A percentile compares a stretch with the other conserved stretches of the same genome.
These are phyloP conservation scores for Nakaseomyces uthaithaninus DNA, from an alignment of 1,139 yeast species.

Conservation along the genomic window DNA sequence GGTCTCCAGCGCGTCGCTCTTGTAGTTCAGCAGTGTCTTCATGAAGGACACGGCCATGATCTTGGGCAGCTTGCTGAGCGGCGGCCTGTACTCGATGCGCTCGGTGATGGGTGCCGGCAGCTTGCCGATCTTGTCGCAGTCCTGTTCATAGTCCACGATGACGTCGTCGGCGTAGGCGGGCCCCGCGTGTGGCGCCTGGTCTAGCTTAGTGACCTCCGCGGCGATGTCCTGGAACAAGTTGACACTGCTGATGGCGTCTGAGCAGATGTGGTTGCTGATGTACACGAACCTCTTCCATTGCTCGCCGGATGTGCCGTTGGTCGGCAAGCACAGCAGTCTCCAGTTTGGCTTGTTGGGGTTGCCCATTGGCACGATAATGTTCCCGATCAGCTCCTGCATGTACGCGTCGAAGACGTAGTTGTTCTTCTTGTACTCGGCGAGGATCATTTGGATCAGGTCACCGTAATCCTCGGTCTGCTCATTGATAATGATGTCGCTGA, in stretches of 20 bases:
- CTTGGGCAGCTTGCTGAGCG: slow-evolving; percentile 11
- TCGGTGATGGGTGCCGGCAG: slow-evolving; percentile 22
- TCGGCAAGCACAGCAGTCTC: slow-evolving; percentile 20
- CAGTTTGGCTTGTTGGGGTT: slow-evolving; percentile 21
- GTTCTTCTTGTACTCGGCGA: slow-evolving; percentile 14
- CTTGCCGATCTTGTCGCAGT: slow-evolving; percentile 10
- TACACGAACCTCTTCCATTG: slow-evolving; percentile 13
- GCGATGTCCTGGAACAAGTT: slow-evolving; percentile 22
- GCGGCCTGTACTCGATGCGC: slow-evolving; percentile 18
- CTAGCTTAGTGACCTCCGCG: slow-evolving; percentile 8
- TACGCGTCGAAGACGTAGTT: slow-evolving; percentile 13
- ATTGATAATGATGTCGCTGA: slow-evolving; percentile 22
- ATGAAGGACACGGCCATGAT: slow-evolving; percentile 13
- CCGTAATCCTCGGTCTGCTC: slow-evolving; percentile 17
- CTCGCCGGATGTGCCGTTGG: slow-evolving; percentile 3
- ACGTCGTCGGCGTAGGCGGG: slow-evolving; percentile 5
- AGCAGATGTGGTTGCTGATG: slow-evolving; percentile 23
- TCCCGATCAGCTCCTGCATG: slow-evolving; percentile 15
- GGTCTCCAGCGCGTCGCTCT: slow-evolving; percentile 12
- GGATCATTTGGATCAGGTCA: slow-evolving; percentile 10
- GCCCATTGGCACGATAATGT: slow-evolving; percentile 16
- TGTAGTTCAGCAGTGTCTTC: slow-evolving; percentile 13
- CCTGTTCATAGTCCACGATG: slow-evolving; percentile 16
- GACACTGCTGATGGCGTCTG: slow-evolving; percentile 22
- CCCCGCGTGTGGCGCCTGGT: background rate